Evolutionary conservation across 177 flowering plant species (phyloP), one percentile per base, ranked within the genome.

Genomic region (Vitis hybrid): DNA sequence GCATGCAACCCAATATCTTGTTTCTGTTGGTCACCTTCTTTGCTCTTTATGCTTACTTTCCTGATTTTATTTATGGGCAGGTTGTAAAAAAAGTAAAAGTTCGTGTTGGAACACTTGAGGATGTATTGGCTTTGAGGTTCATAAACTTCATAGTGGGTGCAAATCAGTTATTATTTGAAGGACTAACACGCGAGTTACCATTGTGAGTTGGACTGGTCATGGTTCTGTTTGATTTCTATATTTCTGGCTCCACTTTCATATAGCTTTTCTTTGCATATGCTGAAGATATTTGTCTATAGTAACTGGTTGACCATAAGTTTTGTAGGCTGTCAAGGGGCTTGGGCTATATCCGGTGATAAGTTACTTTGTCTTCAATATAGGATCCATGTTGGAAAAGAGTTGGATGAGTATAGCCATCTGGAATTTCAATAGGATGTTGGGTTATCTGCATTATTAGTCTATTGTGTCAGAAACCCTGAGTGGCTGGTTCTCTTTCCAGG

Each of bases 121-220:
- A 94, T 72, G 65, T 58, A 52, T 94, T 97, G 94, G 97, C 94
- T 50, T 2, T 87, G 74, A 94, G 78, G 80, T 74, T 94, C 56
- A 58, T 84, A 65, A 88, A 89, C 76, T 94, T 87, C 70, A 85
- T 94, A 23, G 72, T 71, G 70, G 89, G 97, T 56, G 81, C 72
- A 30, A 86, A 94, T 68, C 98, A 92, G 75, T 75, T 92, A 64
- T n/a, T 87, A 55, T 81, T 83, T 78, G 91, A 94, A 51, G 98
- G 97, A 64, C 76, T 92, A 76, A 94, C 98, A 11, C 98, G 97
- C 68, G 98, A 94, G 78, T 75, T 94, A 21, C 92, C 91, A 1
- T 34, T 94, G 98, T 94, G 83, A 87, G 98, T 83, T 65, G 15
- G 50, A 62, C 15, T 32, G 60, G 49, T 54, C 51, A 5, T n/a